These are phyloP conservation scores for Striga hermonthica DNA, from an alignment of 305 asterid genomes.

Conservation along the genomic window DNA sequence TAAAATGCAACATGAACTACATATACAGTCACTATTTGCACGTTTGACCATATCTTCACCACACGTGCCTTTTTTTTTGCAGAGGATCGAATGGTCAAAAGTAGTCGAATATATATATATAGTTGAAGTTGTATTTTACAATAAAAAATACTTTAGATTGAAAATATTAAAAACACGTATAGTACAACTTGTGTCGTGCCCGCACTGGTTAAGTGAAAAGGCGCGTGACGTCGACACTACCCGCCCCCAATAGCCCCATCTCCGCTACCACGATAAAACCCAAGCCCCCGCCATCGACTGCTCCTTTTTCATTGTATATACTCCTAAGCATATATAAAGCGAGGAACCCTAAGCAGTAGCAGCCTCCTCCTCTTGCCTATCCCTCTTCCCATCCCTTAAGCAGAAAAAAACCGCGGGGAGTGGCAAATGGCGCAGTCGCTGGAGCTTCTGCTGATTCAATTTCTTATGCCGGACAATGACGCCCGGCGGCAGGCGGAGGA, in stretches of 20 bases:
- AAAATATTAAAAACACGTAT: too few relatives aligned
- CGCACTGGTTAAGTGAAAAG: too few relatives aligned
- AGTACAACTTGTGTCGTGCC: too few relatives aligned
- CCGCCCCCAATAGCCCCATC: slow-evolving; percentile 19
- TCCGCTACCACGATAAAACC: too few relatives aligned
- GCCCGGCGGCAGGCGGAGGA: slow-evolving; percentile 98
- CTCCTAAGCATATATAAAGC: slow-evolving; percentile 6
- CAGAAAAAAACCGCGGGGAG: slow-evolving; percentile 26
- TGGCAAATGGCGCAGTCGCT: slow-evolving; percentile 89
- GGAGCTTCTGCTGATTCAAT: slow-evolving; percentile 84
- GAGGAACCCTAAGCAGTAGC: slow-evolving; percentile 35
- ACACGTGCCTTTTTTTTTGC: too few relatives aligned
- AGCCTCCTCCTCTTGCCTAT: slow-evolving; percentile 26
- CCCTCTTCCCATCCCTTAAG: slow-evolving; percentile 11
- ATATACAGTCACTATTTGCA: too few relatives aligned
- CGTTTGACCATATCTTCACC: too few relatives aligned
- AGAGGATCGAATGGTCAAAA: too few relatives aligned
- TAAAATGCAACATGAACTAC: too few relatives aligned
- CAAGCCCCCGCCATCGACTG: slow-evolving; percentile 41
- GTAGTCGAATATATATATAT: too few relatives aligned
- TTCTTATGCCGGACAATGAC: slow-evolving; percentile 97
- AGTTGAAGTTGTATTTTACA: too few relatives aligned
- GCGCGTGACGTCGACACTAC: slow-evolving; percentile 31
- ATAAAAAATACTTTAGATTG: too few relatives aligned
- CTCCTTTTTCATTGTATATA: slow-evolving; percentile 29